Evolutionary conservation across 805 yeast species (phyloP).

Genomic region (Saccharomycopsis fibuligera): DNA sequence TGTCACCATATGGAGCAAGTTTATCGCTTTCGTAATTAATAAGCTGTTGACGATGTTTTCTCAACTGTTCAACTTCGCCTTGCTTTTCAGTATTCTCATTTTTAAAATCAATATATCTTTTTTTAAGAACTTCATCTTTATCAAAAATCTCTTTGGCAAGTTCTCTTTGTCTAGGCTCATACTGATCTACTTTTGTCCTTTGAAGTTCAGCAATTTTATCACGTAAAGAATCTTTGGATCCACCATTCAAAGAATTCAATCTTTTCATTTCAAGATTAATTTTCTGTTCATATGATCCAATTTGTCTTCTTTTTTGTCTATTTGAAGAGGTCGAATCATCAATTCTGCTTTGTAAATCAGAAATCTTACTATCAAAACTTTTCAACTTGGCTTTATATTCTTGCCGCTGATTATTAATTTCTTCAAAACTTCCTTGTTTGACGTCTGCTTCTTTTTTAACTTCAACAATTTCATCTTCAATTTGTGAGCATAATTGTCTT

Average conservation of each 20-base stretch:
- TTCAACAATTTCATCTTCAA: slow-evolving; percentile 22
- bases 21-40: slow-evolving; percentile 17
- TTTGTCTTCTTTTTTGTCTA: slow-evolving; percentile 22
- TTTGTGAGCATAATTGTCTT: slow-evolving; percentile 23
- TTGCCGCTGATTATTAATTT: slow-evolving; percentile 7
- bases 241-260: slow-evolving; percentile 38
- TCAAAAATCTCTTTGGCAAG: slow-evolving; percentile 23
- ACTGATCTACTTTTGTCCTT: background rate
- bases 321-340: slow-evolving; percentile 12
- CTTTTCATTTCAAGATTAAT: slow-evolving; percentile 32
- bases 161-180: slow-evolving; percentile 10
- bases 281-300: slow-evolving; percentile 24
- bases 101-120: slow-evolving; percentile 4
- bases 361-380: slow-evolving; percentile 25
- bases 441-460: slow-evolving; percentile 23
- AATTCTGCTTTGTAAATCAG: slow-evolving; percentile 22
- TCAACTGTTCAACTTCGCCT: slow-evolving; percentile 15
- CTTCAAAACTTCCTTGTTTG: background rate
- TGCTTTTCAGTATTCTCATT: slow-evolving; percentile 9
- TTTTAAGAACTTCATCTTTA: slow-evolving; percentile 11
- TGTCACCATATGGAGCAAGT: slow-evolving; percentile 45
- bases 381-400: slow-evolving; percentile 24
- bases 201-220: slow-evolving; percentile 21
- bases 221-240: slow-evolving; percentile 24
- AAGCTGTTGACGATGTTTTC: slow-evolving; percentile 7